These are phyloP conservation scores for Effrenium voratum DNA, from an alignment of 73 alveolate genomes.

Conservation along the genomic window DNA sequence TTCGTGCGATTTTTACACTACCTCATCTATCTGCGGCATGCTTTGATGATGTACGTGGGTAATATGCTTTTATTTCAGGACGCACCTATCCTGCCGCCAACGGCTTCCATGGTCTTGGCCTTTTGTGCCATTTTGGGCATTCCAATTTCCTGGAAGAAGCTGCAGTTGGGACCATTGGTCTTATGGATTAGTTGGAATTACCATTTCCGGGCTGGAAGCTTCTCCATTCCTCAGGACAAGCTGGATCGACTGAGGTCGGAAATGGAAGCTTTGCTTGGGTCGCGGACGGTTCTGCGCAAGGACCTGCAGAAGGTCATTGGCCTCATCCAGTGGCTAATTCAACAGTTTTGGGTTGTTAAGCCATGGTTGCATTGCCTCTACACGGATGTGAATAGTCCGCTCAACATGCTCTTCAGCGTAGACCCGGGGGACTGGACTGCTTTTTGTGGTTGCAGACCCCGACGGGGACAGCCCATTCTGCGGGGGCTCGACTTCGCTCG, in stretches of 20 bases:
- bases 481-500: too few species aligned
- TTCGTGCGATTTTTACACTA: background rate
- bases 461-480: too few species aligned
- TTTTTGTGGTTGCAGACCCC: too few species aligned
- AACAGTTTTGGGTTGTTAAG: background rate
- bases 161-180: background rate
- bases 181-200: conserved; percentile 2
- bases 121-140: background rate
- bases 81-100: background rate
- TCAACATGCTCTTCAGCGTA: background rate
- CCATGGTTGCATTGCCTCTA: background rate
- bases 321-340: background rate
- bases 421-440: background rate
- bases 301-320: background rate
- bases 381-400: background rate
- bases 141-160: background rate
- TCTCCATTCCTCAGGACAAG: background rate
- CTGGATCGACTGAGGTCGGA: background rate
- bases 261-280: background rate
- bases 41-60: background rate
- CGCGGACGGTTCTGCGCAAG: background rate
- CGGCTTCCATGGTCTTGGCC: background rate
- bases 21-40: background rate
- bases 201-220: background rate
- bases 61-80: background rate